Conservation (phyloP, 2,329 filamentous ascomycete genomes). For the Xylaria sp. region DNA sequence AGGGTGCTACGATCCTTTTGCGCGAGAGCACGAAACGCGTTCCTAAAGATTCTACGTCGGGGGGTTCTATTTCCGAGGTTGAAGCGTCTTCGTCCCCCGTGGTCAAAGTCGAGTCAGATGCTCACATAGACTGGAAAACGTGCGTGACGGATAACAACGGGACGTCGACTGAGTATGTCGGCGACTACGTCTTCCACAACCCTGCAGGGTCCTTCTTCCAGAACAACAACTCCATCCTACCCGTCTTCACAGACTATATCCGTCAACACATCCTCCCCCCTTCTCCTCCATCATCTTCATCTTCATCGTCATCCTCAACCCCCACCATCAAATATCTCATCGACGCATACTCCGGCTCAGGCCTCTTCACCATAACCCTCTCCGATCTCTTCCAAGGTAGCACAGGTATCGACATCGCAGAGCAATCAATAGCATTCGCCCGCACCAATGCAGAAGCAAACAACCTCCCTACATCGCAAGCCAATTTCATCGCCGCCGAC, state of each 20-base stretch:
- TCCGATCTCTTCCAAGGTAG: slow-evolving; percentile 84
- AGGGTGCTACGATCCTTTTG: slow-evolving; percentile 87
- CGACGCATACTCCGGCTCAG: slow-evolving; percentile 96
- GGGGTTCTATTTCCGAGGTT: slow-evolving; percentile 15
- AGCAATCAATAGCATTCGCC: slow-evolving; percentile 81
- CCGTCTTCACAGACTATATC: slow-evolving; percentile 86
- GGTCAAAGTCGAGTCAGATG: slow-evolving; percentile 65
- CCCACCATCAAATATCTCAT: slow-evolving; percentile 75
- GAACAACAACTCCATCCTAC: slow-evolving; percentile 98
- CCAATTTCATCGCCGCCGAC: slow-evolving; percentile 89
- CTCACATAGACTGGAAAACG: slow-evolving; percentile 80
- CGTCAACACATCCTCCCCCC: slow-evolving; percentile 78
- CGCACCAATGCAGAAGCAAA: slow-evolving; percentile 83
- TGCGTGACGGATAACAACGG: slow-evolving; percentile 90
- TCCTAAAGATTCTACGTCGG: slow-evolving; percentile 56
- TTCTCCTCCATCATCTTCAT: slow-evolving; percentile 9
- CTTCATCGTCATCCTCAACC: slow-evolving; percentile 27
- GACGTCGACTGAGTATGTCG: slow-evolving; percentile 88
- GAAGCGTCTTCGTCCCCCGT: slow-evolving; percentile 53
- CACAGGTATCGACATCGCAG: slow-evolving; percentile 90
- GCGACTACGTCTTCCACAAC: slow-evolving; percentile 86
- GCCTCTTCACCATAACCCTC: slow-evolving; percentile 95
- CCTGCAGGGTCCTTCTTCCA: slow-evolving; percentile 97
- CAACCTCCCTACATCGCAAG: slow-evolving; percentile 72
- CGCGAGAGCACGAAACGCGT: slow-evolving; percentile 84